A percentile compares a stretch with the other conserved stretches of the same genome.
Evolutionary conservation across 1,139 yeast species (phyloP).

Genomic region (Hansenula anomala): DNA sequence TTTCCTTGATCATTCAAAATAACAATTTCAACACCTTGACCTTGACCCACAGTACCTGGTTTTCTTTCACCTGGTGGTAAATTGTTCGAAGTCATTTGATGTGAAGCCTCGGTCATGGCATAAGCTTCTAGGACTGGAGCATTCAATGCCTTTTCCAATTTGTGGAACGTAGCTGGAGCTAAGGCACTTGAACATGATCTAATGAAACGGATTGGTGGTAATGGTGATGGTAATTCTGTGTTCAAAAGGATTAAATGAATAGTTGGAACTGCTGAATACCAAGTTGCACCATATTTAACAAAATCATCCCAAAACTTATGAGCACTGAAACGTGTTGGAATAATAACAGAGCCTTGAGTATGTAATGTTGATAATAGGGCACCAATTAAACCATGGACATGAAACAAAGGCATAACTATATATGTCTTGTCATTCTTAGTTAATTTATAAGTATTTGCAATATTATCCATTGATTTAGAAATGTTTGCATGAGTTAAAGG

Average conservation of each 20-base stretch:
- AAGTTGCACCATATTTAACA: conserved; percentile 41
- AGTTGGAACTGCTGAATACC: conserved; percentile 76
- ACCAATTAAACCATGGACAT: conserved; percentile 66
- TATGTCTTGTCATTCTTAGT: conserved; percentile 45
- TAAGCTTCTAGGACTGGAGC: conserved; percentile 71
- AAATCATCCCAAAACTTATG: conserved; percentile 54
- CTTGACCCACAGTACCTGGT: conserved; percentile 68
- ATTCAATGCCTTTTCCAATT: conserved; percentile 47
- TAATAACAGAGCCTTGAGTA: conserved; percentile 54
- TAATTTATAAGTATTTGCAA: conserved; percentile 49
- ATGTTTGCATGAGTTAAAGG: conserved; percentile 61
- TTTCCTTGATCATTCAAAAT: conserved; percentile 47
- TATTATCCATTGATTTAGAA: conserved; percentile 52
- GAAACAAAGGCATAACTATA: conserved; percentile 70
- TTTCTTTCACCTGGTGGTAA: conserved; percentile 58
- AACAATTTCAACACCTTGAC: conserved; percentile 60
- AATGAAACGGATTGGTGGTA: conserved; percentile 55
- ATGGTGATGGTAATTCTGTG: conserved; percentile 39
- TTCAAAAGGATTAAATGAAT: conserved; percentile 60
- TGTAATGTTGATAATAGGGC: conserved; percentile 55
- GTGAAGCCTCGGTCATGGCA: conserved; percentile 75
- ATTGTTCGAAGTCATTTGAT: conserved; percentile 68
- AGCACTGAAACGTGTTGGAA: conserved; percentile 58
- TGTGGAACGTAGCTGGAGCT: conserved; percentile 56
- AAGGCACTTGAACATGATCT: conserved; percentile 66